Percentiles rank a stretch among this genome's conserved stretches.
phyloP scores from a whole-genome alignment of 148 eudicot genomes.

The Vaccinium darrowii region DNA sequence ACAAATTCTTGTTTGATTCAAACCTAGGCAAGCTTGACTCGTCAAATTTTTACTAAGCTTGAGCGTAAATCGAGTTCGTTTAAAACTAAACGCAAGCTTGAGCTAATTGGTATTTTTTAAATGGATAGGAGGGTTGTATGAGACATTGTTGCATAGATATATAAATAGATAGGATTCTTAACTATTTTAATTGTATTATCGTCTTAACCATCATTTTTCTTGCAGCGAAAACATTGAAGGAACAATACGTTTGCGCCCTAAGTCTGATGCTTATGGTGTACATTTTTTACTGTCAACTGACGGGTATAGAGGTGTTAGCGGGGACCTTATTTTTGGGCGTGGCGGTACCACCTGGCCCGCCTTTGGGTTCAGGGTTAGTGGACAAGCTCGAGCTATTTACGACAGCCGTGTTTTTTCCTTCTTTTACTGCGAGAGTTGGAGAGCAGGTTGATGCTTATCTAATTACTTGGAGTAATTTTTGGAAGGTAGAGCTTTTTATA shows the following conservation, averaged over 20 bases:
- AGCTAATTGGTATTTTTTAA: no score
- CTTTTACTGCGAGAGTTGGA: neutral
- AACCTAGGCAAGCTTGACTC: no score
- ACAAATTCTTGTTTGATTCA: no score
- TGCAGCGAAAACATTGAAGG: neutral
- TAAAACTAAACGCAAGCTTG: no score
- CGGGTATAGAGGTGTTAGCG: neutral
- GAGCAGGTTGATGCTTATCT: neutral
- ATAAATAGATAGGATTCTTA: no score
- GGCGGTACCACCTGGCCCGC: neutral
- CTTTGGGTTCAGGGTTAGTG: neutral
- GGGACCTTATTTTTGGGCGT: neutral
- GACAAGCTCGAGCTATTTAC: slow-evolving; percentile 6
- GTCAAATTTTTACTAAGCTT: no score
- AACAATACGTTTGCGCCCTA: neutral
- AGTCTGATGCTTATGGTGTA: neutral
- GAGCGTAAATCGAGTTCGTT: no score
- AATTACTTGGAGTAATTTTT: neutral
- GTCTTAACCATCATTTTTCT: neutral
- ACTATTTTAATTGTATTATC: no score
- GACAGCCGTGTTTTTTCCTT: neutral
- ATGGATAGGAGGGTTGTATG: no score
- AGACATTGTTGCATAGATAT: no score
- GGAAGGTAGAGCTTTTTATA: slow-evolving; percentile 5
- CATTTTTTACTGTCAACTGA: neutral